Conservation (phyloP, 768 basidiomycete species). For the Trametes punicea region DNA sequence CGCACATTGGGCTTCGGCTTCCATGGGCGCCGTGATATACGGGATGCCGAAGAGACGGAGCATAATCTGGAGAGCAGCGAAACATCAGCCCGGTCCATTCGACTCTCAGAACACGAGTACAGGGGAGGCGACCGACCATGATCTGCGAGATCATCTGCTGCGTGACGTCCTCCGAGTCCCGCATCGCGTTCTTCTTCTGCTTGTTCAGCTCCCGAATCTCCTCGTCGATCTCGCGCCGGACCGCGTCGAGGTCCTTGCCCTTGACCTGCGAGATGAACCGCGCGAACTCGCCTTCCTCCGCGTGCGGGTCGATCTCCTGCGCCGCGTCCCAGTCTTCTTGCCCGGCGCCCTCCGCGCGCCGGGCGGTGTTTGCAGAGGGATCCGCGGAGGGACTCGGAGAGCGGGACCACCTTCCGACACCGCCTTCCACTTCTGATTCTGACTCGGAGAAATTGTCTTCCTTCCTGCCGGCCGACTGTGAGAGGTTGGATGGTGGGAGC, state of each 20-base stretch:
- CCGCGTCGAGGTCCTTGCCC: conserved; percentile 76
- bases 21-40: conserved; percentile 98
- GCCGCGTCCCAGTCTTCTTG: conserved; percentile 71
- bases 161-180: conserved; percentile 93
- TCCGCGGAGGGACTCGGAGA: conserved; percentile 34
- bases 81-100: background rate
- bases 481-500: background rate
- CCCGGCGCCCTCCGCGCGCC: conserved; percentile 28
- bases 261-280: conserved; percentile 89
- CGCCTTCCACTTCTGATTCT: conserved; percentile 22
- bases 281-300: conserved; percentile 88
- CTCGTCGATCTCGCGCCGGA: conserved; percentile 85
- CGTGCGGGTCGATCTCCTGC: conserved; percentile 78
- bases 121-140: conserved; percentile 38
- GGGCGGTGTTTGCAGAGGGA: conserved; percentile 7
- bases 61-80: conserved; percentile 58
- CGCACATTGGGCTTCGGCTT: conserved; percentile 98
- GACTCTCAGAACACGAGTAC: background rate
- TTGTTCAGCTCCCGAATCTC: conserved; percentile 81
- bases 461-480: background rate
- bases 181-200: conserved; percentile 84
- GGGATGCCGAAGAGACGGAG: conserved; percentile 94
- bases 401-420: conserved; percentile 37
- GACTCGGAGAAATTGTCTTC: conserved; percentile 5
- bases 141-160: conserved; percentile 92